Evolutionary conservation across 192 early-diverging fungal species (phyloP), one percentile per base, ranked within the genome.

Genomic region (Oehlia diaphana): DNA sequence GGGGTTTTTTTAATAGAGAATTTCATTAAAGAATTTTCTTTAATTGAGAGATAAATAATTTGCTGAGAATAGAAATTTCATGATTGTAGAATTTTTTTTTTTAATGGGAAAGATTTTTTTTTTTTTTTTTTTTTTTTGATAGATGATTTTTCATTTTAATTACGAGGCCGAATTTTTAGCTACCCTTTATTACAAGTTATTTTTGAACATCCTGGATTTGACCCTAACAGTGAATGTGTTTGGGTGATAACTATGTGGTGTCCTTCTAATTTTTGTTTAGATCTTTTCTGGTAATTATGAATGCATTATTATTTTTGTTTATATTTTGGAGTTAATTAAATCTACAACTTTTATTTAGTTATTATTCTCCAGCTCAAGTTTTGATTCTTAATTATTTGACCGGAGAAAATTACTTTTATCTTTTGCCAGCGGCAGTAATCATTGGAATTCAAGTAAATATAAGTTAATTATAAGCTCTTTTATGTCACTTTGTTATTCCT

Each of bases 291-390:
- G 19, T 65, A 74, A n/a, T 9, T 35, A 35, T 65, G 58, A 28
- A 13, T 4, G 70, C 35, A 49, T n/a, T 12, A 76, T 31, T 0
- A 72, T 19, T 4, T 9, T 35, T 1, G 26, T 12, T 44, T 67
- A 75, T 61, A 71, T 12, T 58, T 1, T 13, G 4, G 37, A 62
- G 35, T 4, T 62, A 28, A 9, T 65, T 61, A 7, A 62, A 31
- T 13, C 49, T 10, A 77, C 31, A 8, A n/a, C 28, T 53, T 74
- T n/a, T 61, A 42, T 39, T 14, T 50, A 86, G 91, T 64, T 91
- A 89, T 90, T 91, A 83, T 76, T 91, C 90, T 23, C 91, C 91
- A 1, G 86, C 84, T 13, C 91, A 92, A 82, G 86, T 89, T 26
- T 74, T 92, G 79, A 74, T 89, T 9, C 58, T 92, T 78, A 76